A percentile compares a stretch with the other conserved stretches of the same genome.
These are phyloP conservation scores for Blastomyces silverae DNA, from an alignment of 2,329 filamentous ascomycete genomes.

Conservation along the genomic window DNA sequence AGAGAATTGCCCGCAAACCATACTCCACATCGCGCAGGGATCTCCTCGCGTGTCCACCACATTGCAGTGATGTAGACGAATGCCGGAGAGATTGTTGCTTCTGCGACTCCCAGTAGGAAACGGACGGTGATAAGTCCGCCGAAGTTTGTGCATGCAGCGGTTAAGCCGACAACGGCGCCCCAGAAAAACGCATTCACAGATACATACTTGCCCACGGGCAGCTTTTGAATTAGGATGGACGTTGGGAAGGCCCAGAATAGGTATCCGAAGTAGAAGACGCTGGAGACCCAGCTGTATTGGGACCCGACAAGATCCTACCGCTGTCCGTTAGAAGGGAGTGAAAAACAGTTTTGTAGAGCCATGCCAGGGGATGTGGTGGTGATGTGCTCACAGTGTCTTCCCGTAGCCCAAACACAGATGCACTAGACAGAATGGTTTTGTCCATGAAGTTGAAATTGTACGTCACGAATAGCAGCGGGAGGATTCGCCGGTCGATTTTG, in stretches of 20 bases:
- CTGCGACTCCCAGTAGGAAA: constrained; percentile 50
- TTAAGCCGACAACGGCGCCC: constrained; percentile 45
- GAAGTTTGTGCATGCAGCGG: constrained; percentile 45
- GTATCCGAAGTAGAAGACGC: constrained; percentile 49
- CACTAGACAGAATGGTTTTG: constrained; percentile 52
- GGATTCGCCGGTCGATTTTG: constrained; percentile 52
- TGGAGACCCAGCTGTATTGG: constrained; percentile 48
- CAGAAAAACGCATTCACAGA: constrained; percentile 43
- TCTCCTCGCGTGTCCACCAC: constrained; percentile 54
- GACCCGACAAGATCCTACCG: constrained; percentile 40
- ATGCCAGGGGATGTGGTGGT: not conserved
- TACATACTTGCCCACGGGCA: constrained; percentile 47
- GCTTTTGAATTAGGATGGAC: constrained; percentile 39
- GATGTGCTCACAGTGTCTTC: constrained; percentile 23
- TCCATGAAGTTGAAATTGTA: constrained; percentile 59
- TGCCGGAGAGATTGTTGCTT: constrained; percentile 50
- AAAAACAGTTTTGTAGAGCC: not conserved
- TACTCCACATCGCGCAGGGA: constrained; percentile 49
- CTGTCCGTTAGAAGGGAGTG: constrained; percentile 31
- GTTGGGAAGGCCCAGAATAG: constrained; percentile 42
- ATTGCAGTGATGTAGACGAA: constrained; percentile 53
- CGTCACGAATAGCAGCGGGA: constrained; percentile 52
- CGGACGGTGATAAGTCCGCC: constrained; percentile 47
- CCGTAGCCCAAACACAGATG: constrained; percentile 50
- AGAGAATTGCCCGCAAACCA: constrained; percentile 44